Evolutionary conservation across 1,139 yeast genomes (phyloP).

Genomic region (Candida sanyaensis): DNA sequence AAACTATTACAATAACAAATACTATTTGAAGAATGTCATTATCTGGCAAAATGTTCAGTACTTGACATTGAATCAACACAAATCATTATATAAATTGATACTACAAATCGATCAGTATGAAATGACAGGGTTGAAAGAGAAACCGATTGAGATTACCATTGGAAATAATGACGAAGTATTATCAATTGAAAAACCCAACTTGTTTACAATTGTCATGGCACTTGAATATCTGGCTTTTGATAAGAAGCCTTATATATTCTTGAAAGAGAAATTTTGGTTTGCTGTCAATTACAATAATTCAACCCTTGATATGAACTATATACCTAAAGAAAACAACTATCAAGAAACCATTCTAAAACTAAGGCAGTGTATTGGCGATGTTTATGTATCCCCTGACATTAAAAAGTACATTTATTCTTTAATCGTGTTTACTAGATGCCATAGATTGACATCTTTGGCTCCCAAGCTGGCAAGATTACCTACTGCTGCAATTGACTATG

Average conservation of each 20-base stretch:
- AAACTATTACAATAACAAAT: slow-evolving; percentile 6
- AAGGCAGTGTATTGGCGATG: slow-evolving; percentile 16
- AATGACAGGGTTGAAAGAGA: slow-evolving; percentile 16
- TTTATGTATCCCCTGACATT: slow-evolving; percentile 38
- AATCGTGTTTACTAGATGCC: slow-evolving; percentile 40
- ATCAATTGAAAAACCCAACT: slow-evolving; percentile 20
- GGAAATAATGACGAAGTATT: slow-evolving; percentile 12
- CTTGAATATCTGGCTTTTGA: slow-evolving; percentile 18
- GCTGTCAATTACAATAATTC: slow-evolving; percentile 16
- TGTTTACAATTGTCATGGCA: slow-evolving; percentile 28
- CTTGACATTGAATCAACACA: slow-evolving; percentile 21
- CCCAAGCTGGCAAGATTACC: slow-evolving; percentile 39
- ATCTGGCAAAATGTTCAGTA: slow-evolving; percentile 30
- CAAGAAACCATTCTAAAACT: slow-evolving; percentile 10
- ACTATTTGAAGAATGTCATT: slow-evolving; percentile 18
- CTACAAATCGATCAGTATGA: slow-evolving; percentile 33
- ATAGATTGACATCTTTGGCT: slow-evolving; percentile 41
- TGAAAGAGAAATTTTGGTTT: slow-evolving; percentile 46
- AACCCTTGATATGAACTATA: background rate
- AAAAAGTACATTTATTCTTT: slow-evolving; percentile 41
- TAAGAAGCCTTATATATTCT: slow-evolving; percentile 25
- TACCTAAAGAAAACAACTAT: slow-evolving; percentile 3
- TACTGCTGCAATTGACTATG: slow-evolving; percentile 32
- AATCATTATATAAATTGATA: slow-evolving; percentile 27
- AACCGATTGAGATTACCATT: slow-evolving; percentile 8